Base-by-base conservation (phyloP, 1,139 yeast species). In the Spencermartinsiella ligniputridi region DNA sequence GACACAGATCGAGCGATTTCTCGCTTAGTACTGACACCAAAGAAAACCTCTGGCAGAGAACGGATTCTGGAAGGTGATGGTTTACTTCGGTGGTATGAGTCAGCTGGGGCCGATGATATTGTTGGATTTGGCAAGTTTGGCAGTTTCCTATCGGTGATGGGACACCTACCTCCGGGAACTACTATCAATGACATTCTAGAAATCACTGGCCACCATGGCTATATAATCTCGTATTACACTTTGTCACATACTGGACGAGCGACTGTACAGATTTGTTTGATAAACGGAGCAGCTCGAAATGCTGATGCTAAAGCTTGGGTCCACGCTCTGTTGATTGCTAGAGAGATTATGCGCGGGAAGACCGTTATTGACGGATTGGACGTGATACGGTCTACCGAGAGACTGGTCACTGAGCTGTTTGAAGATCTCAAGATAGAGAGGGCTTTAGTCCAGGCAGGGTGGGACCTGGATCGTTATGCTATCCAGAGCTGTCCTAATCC, bases 21-120 rank as follows among this genome's bases (percentile, higher is more conserved):
- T 5, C 51, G 55, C n/a, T 45, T 60, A 40, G 38, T 65, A n/a
- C 46, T 55, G 20, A 44, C 58, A 1, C 69, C 68, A 2, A 44
- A 40, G 18, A 47, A 48, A 30, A 63, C 58, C 0, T 47, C 64
- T 1, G 35, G 38, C 3, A 45, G 45, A n/a, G 69, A 64, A 39
- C 52, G 57, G n/a, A 60, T 65, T 32, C 53, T 64, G 11, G 66
- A 61, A 39, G 52, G 53, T 1, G 67, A 62, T 37, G 66, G 66
- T 9, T 40, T 54, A 4, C 40, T 65, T 22, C 50, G 63, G 13
- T 58, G 64, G 60, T 54, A 56, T 34, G 16, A 46, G 2, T 45
- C 48, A 15, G 35, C 33, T 3, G 21, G 35, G n/a, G 17, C 35
- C 9, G 57, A 48, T 15, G 41, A 36, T 6, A 35, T 55, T 8